phyloP scores from a whole-genome alignment of 1,284 basidiomycete species.

The Volvariella surrecta region DNA sequence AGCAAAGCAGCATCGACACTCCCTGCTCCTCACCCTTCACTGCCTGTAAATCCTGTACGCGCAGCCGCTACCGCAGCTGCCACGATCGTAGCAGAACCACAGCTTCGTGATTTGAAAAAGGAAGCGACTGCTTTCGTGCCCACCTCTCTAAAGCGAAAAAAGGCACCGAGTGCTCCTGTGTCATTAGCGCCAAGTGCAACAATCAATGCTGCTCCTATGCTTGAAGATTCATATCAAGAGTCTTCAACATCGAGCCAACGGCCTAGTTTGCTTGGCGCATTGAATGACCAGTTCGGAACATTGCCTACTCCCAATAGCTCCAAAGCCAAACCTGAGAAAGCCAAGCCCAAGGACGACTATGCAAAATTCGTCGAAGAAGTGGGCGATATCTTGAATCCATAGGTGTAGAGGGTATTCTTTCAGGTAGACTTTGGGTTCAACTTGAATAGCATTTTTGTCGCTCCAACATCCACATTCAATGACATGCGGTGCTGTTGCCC shows the following conservation, averaged over 20 bases:
- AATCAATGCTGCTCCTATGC: slow-evolving; percentile 57
- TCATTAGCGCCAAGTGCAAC: slow-evolving; percentile 33
- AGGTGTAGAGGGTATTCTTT: no score
- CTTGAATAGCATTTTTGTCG: no score
- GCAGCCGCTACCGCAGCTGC: slow-evolving; percentile 36
- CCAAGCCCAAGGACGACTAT: slow-evolving; percentile 56
- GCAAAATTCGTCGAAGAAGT: slow-evolving; percentile 70
- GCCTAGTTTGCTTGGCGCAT: slow-evolving; percentile 56
- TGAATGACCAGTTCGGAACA: slow-evolving; percentile 50
- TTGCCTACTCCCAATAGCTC: slow-evolving; percentile 16
- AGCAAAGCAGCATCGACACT: slow-evolving; percentile 17
- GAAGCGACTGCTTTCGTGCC: slow-evolving; percentile 89
- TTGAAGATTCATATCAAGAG: slow-evolving; percentile 26
- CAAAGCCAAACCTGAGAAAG: slow-evolving; percentile 21
- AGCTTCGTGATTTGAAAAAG: slow-evolving; percentile 85
- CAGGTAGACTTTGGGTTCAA: no score
- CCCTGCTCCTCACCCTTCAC: slow-evolving; percentile 23
- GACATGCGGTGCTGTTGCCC: no score
- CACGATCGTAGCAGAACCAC: slow-evolving; percentile 73
- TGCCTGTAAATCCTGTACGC: slow-evolving; percentile 34
- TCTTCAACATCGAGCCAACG: slow-evolving; percentile 30
- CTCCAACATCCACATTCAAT: no score
- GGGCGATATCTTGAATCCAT: slow-evolving; percentile 41
- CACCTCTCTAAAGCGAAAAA: slow-evolving; percentile 57
- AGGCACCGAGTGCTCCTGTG: slow-evolving; percentile 21